Percentiles rank a stretch among this genome's conserved stretches.
Evolutionary conservation across 306 rosid genomes (phyloP).

Genomic region (Mucuna pruriens): DNA sequence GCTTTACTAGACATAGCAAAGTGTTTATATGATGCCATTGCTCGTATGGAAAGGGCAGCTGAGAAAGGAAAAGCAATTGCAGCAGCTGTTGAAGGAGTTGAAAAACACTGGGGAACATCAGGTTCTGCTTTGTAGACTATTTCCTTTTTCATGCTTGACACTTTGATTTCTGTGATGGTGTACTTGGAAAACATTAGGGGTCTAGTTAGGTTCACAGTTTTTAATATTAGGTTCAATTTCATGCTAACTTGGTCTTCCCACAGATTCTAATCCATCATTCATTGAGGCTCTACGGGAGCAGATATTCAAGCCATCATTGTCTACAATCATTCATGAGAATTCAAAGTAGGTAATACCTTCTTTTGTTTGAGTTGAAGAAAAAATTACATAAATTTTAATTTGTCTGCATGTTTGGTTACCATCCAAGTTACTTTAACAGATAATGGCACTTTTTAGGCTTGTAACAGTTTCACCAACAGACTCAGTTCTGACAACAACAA

Average conservation of each 20-base stretch:
- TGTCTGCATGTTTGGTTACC: constrained; percentile 31
- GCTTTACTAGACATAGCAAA: constrained; percentile 98
- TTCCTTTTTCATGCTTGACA: constrained; percentile 25
- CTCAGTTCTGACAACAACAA: constrained; percentile 71
- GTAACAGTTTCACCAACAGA: constrained; percentile 82
- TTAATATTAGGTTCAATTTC: constrained; percentile 22
- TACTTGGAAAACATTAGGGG: neutral
- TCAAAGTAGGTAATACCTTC: constrained; percentile 95
- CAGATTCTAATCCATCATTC: constrained; percentile 86
- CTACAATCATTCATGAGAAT: constrained; percentile 87
- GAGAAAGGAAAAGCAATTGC: constrained; percentile 99
- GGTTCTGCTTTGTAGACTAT: constrained; percentile 66
- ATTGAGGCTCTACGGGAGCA: constrained; percentile 87
- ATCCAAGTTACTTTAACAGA: constrained; percentile 44
- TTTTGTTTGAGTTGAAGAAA: constrained; percentile 41
- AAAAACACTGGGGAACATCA: constrained; percentile 92
- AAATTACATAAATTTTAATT: neutral
- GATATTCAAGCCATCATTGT: constrained; percentile 92
- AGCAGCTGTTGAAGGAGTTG: constrained; percentile 99
- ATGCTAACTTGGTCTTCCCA: constrained; percentile 38
- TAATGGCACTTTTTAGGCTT: constrained; percentile 59
- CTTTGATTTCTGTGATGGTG: constrained; percentile 16
- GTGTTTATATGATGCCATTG: constrained; percentile 96
- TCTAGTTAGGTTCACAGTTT: constrained; percentile 8
- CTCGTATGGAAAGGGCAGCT: constrained; percentile 99